Conservation (phyloP, 768 basidiomycete genomes). For the Suillus discolor region DNA sequence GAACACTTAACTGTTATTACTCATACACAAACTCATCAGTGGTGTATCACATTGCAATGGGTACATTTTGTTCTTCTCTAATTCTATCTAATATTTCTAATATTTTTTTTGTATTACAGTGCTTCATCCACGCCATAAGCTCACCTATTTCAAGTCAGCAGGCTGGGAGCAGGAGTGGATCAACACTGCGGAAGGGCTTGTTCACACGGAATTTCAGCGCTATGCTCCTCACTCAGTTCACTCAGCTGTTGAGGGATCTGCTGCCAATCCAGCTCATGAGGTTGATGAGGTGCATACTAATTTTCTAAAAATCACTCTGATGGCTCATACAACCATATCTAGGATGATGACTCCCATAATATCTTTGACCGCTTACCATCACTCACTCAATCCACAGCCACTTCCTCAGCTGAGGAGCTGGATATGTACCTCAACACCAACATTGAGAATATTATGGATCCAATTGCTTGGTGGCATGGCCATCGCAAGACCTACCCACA, state of each 20-base stretch:
- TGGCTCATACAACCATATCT: too few species aligned
- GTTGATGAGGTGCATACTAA: slow-evolving; percentile 12
- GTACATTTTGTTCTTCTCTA: slow-evolving; percentile 12
- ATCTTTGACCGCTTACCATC: not conserved
- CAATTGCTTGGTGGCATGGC: not conserved
- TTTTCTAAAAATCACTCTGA: too few species aligned
- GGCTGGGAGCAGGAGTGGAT: slow-evolving; percentile 31
- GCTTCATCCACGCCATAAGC: slow-evolving; percentile 31
- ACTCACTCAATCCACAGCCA: slow-evolving; percentile 30
- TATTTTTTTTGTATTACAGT: slow-evolving; percentile 24
- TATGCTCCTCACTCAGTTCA: slow-evolving; percentile 2
- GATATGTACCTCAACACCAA: not conserved
- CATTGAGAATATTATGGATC: not conserved
- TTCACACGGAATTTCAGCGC: slow-evolving; percentile 19
- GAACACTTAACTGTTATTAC: slow-evolving; percentile 29
- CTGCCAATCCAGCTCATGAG: slow-evolving; percentile 2
- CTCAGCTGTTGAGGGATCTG: slow-evolving; percentile 5
- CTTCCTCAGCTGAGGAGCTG: not conserved
- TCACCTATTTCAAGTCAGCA: slow-evolving; percentile 28
- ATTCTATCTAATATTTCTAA: not conserved
- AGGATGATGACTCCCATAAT: slow-evolving; percentile 1
- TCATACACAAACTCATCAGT: slow-evolving; percentile 22
- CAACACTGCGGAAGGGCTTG: slow-evolving; percentile 23
- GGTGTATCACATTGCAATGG: slow-evolving; percentile 31
- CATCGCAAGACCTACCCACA: not conserved